Evolutionary conservation across 2,329 filamentous ascomycete species (phyloP).

Genomic region (Penicillium glabrum): DNA sequence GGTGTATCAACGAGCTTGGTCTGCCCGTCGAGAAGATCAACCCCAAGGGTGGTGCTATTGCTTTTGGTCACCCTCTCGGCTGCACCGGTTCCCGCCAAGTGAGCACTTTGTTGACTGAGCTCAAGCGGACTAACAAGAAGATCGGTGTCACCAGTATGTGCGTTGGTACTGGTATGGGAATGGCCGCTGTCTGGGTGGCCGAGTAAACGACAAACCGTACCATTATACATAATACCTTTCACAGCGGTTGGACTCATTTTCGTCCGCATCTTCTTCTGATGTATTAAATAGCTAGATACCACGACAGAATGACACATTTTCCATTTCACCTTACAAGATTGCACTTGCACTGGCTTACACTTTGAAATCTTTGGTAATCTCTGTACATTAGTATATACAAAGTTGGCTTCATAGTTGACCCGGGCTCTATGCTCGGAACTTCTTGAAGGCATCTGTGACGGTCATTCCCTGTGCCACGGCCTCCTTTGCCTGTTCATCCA

Average conservation of each 20-base stretch:
- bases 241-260: background rate
- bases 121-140: conserved; percentile 79
- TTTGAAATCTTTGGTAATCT: no score
- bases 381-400: background rate
- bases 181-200: conserved; percentile 94
- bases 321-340: background rate
- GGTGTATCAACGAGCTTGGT: conserved; percentile 85
- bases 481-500: conserved; percentile 62
- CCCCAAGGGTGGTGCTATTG: conserved; percentile 94
- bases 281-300: conserved; percentile 5
- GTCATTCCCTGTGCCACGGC: conserved; percentile 64
- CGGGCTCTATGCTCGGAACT: conserved; percentile 37
- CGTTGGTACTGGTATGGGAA: conserved; percentile 94
- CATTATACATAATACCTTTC: background rate
- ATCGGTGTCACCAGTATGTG: conserved; percentile 96
- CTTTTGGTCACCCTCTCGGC: conserved; percentile 91
- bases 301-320: conserved; percentile 3
- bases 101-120: conserved; percentile 85
- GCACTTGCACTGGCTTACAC: no score
- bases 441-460: conserved; percentile 66
- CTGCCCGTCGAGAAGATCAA: conserved; percentile 87
- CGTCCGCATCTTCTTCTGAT: conserved; percentile 2
- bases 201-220: conserved; percentile 58
- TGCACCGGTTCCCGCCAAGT: conserved; percentile 94
- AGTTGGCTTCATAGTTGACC: background rate